phyloP scores from a whole-genome alignment of 2,329 filamentous ascomycete genomes.

The Ophiostoma sp. region DNA sequence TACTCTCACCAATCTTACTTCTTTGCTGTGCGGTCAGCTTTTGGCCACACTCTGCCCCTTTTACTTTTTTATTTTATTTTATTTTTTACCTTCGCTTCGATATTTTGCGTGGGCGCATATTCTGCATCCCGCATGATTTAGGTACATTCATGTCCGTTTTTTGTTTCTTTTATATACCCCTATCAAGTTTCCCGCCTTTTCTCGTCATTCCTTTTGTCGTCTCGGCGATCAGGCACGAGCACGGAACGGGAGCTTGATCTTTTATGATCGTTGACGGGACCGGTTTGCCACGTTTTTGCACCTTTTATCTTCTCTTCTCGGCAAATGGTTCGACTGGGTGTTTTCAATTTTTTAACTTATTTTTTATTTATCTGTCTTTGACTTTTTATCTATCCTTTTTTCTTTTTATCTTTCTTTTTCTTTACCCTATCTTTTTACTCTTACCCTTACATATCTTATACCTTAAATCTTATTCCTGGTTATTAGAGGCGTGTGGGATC shows the following conservation, averaged over 20 bases:
- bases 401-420: not conserved
- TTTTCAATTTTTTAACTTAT: not conserved
- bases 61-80: conserved; percentile 15
- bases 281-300: conserved; percentile 10
- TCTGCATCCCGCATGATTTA: not conserved
- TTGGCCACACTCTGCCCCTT: not conserved
- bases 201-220: not conserved
- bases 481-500: not conserved
- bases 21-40: not conserved
- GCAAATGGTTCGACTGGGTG: conserved; percentile 12
- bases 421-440: not conserved
- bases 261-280: conserved; percentile 12
- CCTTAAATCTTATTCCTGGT: not conserved
- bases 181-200: not conserved
- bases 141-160: conserved; percentile 5
- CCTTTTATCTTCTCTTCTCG: conserved; percentile 3
- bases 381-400: not conserved
- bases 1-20: not conserved
- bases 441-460: not conserved
- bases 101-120: not conserved
- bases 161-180: conserved; percentile 16
- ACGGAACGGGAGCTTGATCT: conserved; percentile 4
- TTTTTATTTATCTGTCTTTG: not conserved
- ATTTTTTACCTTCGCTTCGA: conserved; percentile 9
- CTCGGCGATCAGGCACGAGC: not conserved